phyloP scores from a whole-genome alignment of 2,329 filamentous ascomycete species.

The Fusarium sp. region DNA sequence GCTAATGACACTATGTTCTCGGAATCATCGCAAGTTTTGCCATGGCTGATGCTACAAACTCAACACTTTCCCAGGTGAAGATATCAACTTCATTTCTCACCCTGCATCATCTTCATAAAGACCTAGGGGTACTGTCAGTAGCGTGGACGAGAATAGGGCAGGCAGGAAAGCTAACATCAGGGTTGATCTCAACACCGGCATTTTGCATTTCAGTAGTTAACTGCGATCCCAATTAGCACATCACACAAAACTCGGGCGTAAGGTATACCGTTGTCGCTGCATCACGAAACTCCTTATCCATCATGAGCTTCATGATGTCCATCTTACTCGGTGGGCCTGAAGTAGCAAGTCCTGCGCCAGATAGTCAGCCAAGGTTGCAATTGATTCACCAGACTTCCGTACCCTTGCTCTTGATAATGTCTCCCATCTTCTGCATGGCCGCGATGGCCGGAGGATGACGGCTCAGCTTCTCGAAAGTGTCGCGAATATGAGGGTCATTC shows the following conservation, averaged over 20 bases:
- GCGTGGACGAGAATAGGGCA: too few relatives aligned
- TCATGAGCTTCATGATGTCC: constrained; percentile 36
- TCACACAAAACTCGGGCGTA: rapidly evolving
- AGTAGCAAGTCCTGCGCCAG: constrained; percentile 24
- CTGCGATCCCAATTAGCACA: constrained; percentile 6
- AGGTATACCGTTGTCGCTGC: constrained; percentile 19
- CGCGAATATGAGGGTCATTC: constrained; percentile 31
- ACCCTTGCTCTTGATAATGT: constrained; percentile 31
- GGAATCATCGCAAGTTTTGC: background rate
- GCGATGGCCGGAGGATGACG: constrained; percentile 31
- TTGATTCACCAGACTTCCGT: rapidly evolving
- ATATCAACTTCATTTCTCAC: background rate
- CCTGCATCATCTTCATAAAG: constrained; percentile 30
- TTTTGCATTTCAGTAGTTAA: constrained; percentile 34
- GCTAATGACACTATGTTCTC: background rate
- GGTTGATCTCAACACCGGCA: constrained; percentile 32
- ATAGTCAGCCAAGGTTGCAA: background rate
- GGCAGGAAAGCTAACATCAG: constrained; percentile 13
- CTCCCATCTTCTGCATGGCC: constrained; percentile 31
- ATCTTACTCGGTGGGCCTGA: constrained; percentile 32
- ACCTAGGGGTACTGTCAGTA: constrained; percentile 8
- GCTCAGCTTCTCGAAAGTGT: constrained; percentile 33
- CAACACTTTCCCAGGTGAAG: rapidly evolving
- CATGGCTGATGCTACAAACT: background rate
- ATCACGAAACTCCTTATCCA: constrained; percentile 37